Evolutionary conservation across 2,329 filamentous ascomycete genomes (phyloP), one percentile per base, ranked within the genome.

Genomic region (Colletotrichum viniferum): DNA sequence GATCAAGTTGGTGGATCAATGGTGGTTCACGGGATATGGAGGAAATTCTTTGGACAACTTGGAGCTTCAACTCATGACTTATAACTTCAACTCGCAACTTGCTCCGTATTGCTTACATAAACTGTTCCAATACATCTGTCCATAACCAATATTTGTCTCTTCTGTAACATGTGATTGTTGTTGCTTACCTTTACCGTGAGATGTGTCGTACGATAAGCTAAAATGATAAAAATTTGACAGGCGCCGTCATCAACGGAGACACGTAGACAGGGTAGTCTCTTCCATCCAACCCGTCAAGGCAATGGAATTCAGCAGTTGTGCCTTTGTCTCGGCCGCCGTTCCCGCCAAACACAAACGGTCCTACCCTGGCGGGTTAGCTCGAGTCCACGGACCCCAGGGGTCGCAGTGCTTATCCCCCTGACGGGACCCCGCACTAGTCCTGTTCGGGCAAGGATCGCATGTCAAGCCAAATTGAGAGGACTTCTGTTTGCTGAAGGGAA

Each of bases 351-450:
- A 52, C n/a, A 52, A 69, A 48, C 13, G 36, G n/a, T 48, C 10
- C 12, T 63, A 34, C 56, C n/a, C 36, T 24, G 16, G 26, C 30
- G 21, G 21, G 38, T 14, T 18, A 36, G 21, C 34, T 5, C 24
- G 18, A 28, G 24, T 8, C 28, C 26, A 55, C 18, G 38, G 26
- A 48, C 69, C 58, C 28, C 61, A 56, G 64, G 73, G 73, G 69
- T 52, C 58, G 34, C 32, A 52, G 64, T 38, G 48, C 32, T 18
- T 9, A 26, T 38, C 16, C 73, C 56, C 62, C 32, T 30, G 43
- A 34, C 43, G 30, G 38, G 62, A 76, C 73, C 73, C 73, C 73
- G 69, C 73, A 76, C 73, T 73, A 76, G 60, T 34, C 69, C 58
- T 12, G 2, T 73, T 69, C 8, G 3, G 73, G 73, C 34, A 69